phyloP scores from a whole-genome alignment of 495 filamentous ascomycete genomes.

The Hypoxylon intermedium region DNA sequence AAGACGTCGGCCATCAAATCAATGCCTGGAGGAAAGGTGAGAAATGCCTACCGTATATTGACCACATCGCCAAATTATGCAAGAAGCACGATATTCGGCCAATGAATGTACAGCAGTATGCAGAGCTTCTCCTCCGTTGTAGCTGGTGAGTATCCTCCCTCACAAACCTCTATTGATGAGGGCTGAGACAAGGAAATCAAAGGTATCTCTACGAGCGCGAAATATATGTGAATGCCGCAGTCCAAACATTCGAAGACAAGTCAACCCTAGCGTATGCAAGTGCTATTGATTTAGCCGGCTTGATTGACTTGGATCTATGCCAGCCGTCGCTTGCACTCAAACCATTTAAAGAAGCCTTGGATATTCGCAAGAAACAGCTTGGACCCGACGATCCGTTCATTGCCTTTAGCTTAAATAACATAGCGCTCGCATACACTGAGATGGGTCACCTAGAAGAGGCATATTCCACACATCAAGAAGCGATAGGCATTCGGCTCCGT shows the following conservation, averaged over 20 bases:
- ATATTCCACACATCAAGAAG: slow-evolving; percentile 26
- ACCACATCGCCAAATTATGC: slow-evolving; percentile 17
- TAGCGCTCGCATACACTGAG: slow-evolving; percentile 39
- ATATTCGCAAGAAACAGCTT: slow-evolving; percentile 26
- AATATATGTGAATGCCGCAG: slow-evolving; percentile 33
- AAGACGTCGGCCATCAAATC: slow-evolving; percentile 24
- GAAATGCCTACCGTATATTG: slow-evolving; percentile 35
- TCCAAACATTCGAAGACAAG: slow-evolving; percentile 33
- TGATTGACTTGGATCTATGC: slow-evolving; percentile 40
- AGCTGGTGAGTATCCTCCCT: slow-evolving; percentile 32
- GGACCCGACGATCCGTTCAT: slow-evolving; percentile 27
- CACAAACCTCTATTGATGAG: too few relatives aligned
- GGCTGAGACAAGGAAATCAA: neutral
- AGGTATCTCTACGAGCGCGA: slow-evolving; percentile 47
- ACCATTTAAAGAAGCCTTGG: slow-evolving; percentile 32
- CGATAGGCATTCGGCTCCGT: slow-evolving; percentile 38
- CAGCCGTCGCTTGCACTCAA: slow-evolving; percentile 27
- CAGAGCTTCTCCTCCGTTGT: slow-evolving; percentile 39
- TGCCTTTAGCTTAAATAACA: slow-evolving; percentile 34
- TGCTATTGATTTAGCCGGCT: slow-evolving; percentile 40
- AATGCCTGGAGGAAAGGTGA: slow-evolving; percentile 32
- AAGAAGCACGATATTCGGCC: slow-evolving; percentile 11
- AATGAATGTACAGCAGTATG: slow-evolving; percentile 2
- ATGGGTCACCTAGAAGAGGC: slow-evolving; percentile 32
- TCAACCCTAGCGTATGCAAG: slow-evolving; percentile 39